Conservation (phyloP, 176 grass and related monocot species). For the Otatea glauca region DNA sequence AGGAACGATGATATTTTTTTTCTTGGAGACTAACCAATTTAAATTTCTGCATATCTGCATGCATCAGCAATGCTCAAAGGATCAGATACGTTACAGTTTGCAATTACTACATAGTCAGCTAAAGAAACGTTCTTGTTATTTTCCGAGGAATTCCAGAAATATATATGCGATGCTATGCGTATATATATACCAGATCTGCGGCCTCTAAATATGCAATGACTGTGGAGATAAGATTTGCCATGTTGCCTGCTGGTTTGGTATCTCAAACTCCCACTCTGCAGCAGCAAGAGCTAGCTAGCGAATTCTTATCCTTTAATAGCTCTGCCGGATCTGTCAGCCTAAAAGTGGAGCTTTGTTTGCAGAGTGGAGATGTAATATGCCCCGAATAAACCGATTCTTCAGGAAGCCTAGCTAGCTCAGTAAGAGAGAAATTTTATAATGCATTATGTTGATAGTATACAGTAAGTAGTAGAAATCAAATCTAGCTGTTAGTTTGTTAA, state of each 20-base stretch:
- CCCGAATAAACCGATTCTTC: not conserved
- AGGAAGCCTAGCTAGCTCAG: too few species aligned
- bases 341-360: not conserved
- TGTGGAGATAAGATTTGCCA: slow-evolving; percentile 28
- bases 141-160: not conserved
- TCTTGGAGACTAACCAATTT: not conserved
- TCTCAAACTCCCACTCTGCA: not conserved
- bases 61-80: not conserved
- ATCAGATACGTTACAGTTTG: not conserved
- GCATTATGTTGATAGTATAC: too few species aligned
- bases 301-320: not conserved
- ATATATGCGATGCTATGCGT: not conserved
- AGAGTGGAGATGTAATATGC: not conserved
- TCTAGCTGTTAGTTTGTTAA: too few species aligned
- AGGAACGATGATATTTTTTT: not conserved
- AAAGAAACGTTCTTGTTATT: not conserved
- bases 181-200: too few species aligned
- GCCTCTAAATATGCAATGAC: not conserved
- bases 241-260: not conserved
- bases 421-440: too few species aligned
- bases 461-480: too few species aligned
- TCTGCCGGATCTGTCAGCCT: not conserved
- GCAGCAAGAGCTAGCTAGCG: not conserved
- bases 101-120: too few species aligned
- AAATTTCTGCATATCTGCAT: not conserved